Evolutionary conservation across 2,329 filamentous ascomycete species (phyloP), one percentile per base, ranked within the genome.

Genomic region (Alternaria triticina): DNA sequence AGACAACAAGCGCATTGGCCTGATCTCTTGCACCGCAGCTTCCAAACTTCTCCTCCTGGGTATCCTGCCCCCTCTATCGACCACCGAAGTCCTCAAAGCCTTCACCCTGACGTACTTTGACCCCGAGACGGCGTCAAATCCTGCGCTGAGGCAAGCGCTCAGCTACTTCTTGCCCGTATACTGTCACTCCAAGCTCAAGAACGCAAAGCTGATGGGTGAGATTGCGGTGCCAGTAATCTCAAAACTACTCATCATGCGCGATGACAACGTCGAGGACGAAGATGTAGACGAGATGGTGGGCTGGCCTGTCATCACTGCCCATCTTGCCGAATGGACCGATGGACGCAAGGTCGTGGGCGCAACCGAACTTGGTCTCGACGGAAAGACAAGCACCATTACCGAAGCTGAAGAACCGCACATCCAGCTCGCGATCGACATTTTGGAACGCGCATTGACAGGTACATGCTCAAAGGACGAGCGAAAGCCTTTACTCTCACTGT

Each of bases 141-240:
- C 95, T 69, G 89, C 89, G 9, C 89, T 97, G 7, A 86, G 94
- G 22, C 95, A 98, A 79, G 91, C 92, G 0, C 85, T 98, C 57
- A 93, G 92, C 69, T 98, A 98, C 80, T 97, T 97, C 85, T 83
- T 98, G 36, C 95, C 95, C 0, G 94, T 97, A 0, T 98, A 96
- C 82, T 96, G 93, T 79, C 97, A 95, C 80, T 94, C 91, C 8
- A 87, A 92, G 4, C 80, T 89, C 5, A 91, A 92, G 67, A 97
- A 97, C 74, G 94, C 96, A 67, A 87, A 91, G 27, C 86, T 93
- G 33, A 94, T 98, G 91, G 88, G 89, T 7, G 82, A 84, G 17
- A 87, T 97, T 20, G 88, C 91, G 0, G 86, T 95, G 3, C 87
- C 91, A 25, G 89, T 93, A 0, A 83, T 98, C 10, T 90, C 93